phyloP scores from a whole-genome alignment of 2,329 filamentous ascomycete species.

The Zasmidium citrigriseum region DNA sequence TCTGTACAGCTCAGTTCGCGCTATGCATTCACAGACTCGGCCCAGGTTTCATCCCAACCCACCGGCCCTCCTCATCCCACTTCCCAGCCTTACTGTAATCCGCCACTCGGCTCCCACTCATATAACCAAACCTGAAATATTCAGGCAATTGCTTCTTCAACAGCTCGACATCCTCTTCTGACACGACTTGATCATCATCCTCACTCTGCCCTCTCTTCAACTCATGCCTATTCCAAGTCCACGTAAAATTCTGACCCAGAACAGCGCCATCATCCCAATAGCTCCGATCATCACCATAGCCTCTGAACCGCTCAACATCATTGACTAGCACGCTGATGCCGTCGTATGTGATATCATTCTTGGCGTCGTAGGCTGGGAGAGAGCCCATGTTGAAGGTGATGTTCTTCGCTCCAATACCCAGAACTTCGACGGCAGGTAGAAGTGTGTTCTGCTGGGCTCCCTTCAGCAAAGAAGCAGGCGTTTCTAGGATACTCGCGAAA shows the following conservation, averaged over 20 bases:
- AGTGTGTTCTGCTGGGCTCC: slow-evolving; percentile 56
- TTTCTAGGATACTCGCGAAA: slow-evolving; percentile 86
- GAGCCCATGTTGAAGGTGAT: slow-evolving; percentile 64
- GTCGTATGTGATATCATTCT: slow-evolving; percentile 57
- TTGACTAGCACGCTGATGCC: slow-evolving; percentile 81
- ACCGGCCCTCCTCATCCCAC: slow-evolving; percentile 66
- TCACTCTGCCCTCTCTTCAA: slow-evolving; percentile 4
- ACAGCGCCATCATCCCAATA: slow-evolving; percentile 40
- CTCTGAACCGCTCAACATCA: slow-evolving; percentile 78
- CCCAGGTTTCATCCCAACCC: slow-evolving; percentile 66
- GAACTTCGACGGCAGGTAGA: slow-evolving; percentile 54
- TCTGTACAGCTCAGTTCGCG: not conserved
- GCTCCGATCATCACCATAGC: slow-evolving; percentile 62
- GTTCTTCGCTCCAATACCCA: slow-evolving; percentile 53
- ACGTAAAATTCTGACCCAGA: slow-evolving; percentile 28
- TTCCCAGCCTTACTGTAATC: slow-evolving; percentile 77
- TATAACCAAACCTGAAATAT: slow-evolving; percentile 77
- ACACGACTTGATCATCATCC: slow-evolving; percentile 2
- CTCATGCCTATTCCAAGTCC: slow-evolving; percentile 37
- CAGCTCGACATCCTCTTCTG: slow-evolving; percentile 33
- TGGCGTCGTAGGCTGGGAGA: slow-evolving; percentile 38
- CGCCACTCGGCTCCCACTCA: slow-evolving; percentile 63
- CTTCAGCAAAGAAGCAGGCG: slow-evolving; percentile 67
- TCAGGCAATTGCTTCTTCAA: slow-evolving; percentile 52
- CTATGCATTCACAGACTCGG: slow-evolving; percentile 40